A percentile compares a stretch with the other conserved stretches of the same genome.
Evolutionary conservation across 441 rosid genomes (phyloP).

Genomic region (Euphorbia schlechtendalii): DNA sequence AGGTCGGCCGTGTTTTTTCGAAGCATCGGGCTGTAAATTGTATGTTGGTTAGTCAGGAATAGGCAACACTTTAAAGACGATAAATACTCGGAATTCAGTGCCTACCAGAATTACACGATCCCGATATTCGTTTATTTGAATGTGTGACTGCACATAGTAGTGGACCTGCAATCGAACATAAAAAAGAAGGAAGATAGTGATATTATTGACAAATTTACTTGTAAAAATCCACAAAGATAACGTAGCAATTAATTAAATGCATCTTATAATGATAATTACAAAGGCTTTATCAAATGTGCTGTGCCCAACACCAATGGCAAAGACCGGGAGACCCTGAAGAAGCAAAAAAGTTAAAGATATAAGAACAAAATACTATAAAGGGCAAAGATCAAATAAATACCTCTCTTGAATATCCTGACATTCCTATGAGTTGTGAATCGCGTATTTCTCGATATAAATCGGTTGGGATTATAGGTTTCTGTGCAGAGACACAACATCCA

Average conservation of each 20-base stretch:
- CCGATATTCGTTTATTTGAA: slow-evolving; percentile 91
- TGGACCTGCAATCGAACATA: slow-evolving; percentile 47
- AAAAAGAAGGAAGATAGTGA: slow-evolving; percentile 12
- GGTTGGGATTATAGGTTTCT: slow-evolving; percentile 82
- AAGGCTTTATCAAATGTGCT: slow-evolving; percentile 93
- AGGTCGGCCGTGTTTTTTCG: slow-evolving; percentile 65
- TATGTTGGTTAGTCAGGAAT: slow-evolving; percentile 20
- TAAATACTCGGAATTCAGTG: slow-evolving; percentile 12
- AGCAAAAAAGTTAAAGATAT: not conserved
- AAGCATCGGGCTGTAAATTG: slow-evolving; percentile 62
- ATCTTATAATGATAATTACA: slow-evolving; percentile 41
- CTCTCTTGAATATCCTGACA: slow-evolving; percentile 95
- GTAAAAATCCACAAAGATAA: not conserved
- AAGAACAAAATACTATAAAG: not conserved
- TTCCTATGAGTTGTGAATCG: slow-evolving; percentile 86
- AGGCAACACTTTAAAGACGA: not conserved
- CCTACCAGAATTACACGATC: slow-evolving; percentile 84
- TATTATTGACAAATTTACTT: slow-evolving; percentile 2
- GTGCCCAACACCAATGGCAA: slow-evolving; percentile 72
- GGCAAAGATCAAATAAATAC: slow-evolving; percentile 31
- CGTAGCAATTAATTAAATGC: not conserved
- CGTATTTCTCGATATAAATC: slow-evolving; percentile 66
- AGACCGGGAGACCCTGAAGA: slow-evolving; percentile 83
- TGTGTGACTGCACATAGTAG: slow-evolving; percentile 86
- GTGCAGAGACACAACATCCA: slow-evolving; percentile 18